Evolutionary conservation across 305 asterid species (phyloP).

Genomic region (Fraxinus baroniana): DNA sequence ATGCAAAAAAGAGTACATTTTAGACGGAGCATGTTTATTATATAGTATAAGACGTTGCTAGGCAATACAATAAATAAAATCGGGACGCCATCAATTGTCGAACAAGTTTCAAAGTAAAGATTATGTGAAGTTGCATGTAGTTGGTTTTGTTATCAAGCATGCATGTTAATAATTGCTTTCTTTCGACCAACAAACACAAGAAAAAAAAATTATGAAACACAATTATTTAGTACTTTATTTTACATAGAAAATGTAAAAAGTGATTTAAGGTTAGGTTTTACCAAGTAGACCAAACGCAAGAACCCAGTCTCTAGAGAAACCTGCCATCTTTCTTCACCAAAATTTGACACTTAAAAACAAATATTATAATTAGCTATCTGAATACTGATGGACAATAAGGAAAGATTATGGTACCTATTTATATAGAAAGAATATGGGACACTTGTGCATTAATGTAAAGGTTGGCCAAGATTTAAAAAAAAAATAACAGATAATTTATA

Average conservation of each 20-base stretch:
- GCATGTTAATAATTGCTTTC: neutral
- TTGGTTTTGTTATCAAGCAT: neutral
- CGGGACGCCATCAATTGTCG: neutral
- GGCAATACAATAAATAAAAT: neutral
- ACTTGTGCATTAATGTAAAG: constrained; percentile 10
- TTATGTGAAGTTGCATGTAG: neutral
- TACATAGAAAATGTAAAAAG: neutral
- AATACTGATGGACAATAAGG: constrained; percentile 8
- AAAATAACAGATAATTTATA: neutral
- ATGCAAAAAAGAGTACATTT: neutral
- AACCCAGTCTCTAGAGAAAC: constrained; percentile 31
- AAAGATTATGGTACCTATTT: constrained; percentile 13
- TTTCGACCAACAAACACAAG: neutral
- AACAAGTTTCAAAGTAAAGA: neutral
- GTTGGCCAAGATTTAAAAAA: neutral
- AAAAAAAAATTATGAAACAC: neutral
- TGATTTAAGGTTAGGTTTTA: neutral
- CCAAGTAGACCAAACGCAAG: constrained; percentile 37
- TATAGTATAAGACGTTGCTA: neutral
- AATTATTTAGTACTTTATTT: neutral
- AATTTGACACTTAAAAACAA: neutral
- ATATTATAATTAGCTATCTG: neutral
- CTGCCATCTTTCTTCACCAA: neutral
- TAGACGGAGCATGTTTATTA: neutral
- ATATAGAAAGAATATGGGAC: constrained; percentile 12